Base-by-base conservation (phyloP, 441 rosid species). In the Adansonia gregorii region DNA sequence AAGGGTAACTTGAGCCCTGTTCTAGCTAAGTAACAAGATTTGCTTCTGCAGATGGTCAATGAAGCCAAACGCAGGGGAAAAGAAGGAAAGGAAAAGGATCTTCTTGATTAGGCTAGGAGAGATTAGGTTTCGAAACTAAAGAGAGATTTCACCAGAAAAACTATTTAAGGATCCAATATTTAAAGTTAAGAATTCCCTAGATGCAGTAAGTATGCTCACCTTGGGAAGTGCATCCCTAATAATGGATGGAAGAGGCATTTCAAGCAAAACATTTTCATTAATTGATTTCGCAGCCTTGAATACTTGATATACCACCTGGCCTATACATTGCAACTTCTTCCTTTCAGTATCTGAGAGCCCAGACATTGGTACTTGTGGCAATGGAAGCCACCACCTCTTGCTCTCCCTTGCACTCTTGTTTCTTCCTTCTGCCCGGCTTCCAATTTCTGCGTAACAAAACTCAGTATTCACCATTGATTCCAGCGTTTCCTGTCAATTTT, bases 301-400 rank as follows among this genome's bases (percentile, higher is more conserved):
- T 49, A 96, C 91, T 89, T 96, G 99, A 83, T 89, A 86, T 43
- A 96, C 96, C 78, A 90, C 80, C 82, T 84, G 90, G 0, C 87
- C 91, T 59, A 85, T 88, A 54, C 76, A 79, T 10, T 88, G 82
- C 80, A 96, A 46, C 74, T 87, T 92, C 91, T 90, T 89, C 83
- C 90, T 88, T 78, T 71, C 96, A 3, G 84, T 64, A 61, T 88
- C 95, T n/a, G 99, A 91, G 64, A 96, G 94, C 8, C 99, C 98
- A 1, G 82, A 84, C 83, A 78, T 80, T 14, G 99, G 98, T 15
- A 96, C 98, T 78, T 91, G 94, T 15, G 99, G 98, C 59, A 87
- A 80, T 52, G 99, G 99, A 22, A 96, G 97, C 99, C 98, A 94
- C 98, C 98, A 94, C 76, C 94, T 83, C 87, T 90, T 91, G 87